Base-by-base conservation (phyloP, 2,329 filamentous ascomycete species). In the Aquanectria penicillioides region DNA sequence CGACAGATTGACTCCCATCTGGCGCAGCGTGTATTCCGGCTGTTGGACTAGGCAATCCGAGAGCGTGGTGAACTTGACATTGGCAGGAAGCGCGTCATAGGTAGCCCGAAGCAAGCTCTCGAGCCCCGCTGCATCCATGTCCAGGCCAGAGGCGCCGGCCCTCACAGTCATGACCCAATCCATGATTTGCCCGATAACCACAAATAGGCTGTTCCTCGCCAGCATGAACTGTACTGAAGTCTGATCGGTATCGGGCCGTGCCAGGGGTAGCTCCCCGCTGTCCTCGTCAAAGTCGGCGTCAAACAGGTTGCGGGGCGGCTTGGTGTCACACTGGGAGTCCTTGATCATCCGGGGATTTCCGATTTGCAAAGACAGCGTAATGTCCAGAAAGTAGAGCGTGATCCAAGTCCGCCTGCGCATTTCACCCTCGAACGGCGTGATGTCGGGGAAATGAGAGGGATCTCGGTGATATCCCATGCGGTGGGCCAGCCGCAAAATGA, bases 391-490 rank as follows among this genome's bases (percentile, higher is more conserved):
- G 33, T 46, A 46, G 2, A 46, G 41, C 5, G 33, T 18, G 26
- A 46, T 46, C 41, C 41, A 46, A 5, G 33, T 28, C n/a, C 41
- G 41, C 12, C 41, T 33, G 12, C 41, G 41, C 41, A 46, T 46
- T 20, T 46, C 41, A 13, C 41, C 17, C n/a, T 46, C 41, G 15
- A 31, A 46, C 6, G 41, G 41, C 2, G 41, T 6, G 7, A 46
- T 46, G 8, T 26, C 29, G 6, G 41, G 41, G 18, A 46, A 46
- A 20, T 33, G 41, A 5, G 26, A 46, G 6, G 41, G 41, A 20
- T 46, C 41, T 8, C 41, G 41, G 17, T 46, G 41, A 18, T 46
- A 46, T 2, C 41, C 41, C 41, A 46, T 46, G 9, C 41, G 41
- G 10, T 31, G 41, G 5, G 41, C 41, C 4, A 46, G 8, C 3